These are phyloP conservation scores for Cunninghamia lanceolata DNA, from an alignment of 75 land plant species.

Conservation along the genomic window DNA sequence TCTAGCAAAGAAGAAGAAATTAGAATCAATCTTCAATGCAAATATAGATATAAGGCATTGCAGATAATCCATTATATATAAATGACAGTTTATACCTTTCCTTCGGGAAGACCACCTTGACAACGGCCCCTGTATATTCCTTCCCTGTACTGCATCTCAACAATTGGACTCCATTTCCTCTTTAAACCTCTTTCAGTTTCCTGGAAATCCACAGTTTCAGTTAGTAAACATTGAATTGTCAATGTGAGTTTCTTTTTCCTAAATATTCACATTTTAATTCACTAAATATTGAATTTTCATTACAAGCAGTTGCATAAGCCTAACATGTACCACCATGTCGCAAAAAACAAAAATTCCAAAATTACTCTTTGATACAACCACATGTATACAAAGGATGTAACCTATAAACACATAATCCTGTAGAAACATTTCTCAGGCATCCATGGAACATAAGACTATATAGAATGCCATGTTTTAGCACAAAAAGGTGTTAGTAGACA, in stretches of 20 bases:
- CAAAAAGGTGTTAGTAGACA: background rate
- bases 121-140: conserved; percentile 69
- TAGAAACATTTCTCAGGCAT: background rate
- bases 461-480: background rate
- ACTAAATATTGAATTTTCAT: background rate
- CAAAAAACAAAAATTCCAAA: background rate
- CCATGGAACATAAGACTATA: background rate
- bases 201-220: conserved; percentile 27
- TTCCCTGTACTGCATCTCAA: conserved; percentile 60
- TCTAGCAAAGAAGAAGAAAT: background rate
- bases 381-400: background rate
- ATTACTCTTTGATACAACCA: background rate
- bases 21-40: background rate
- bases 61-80: background rate
- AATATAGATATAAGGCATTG: background rate
- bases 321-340: background rate
- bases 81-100: conserved; percentile 50
- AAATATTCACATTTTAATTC: conserved; percentile 8
- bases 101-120: conserved; percentile 88
- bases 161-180: conserved; percentile 52
- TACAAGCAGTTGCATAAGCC: background rate
- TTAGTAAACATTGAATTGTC: background rate
- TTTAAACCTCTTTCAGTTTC: conserved; percentile 70
- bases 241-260: conserved; percentile 37
- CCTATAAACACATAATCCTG: background rate